Percentiles rank a stretch among this genome's conserved stretches.
Evolutionary conservation across 352 stramenopile genomes (phyloP).

Genomic region (Phytophthora rubi): DNA sequence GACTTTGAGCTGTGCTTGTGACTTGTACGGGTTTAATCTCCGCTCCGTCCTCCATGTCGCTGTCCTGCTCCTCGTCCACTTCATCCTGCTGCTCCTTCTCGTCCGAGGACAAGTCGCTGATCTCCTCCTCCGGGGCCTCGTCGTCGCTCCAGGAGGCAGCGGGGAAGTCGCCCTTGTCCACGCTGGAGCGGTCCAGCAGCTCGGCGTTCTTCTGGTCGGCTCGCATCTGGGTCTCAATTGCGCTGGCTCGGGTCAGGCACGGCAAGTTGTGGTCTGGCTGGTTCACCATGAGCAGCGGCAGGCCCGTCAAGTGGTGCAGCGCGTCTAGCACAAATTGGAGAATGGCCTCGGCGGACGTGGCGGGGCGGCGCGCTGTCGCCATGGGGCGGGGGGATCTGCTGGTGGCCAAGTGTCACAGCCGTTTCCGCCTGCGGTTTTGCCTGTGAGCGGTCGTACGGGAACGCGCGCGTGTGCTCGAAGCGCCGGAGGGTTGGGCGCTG

Average conservation of each 20-base stretch:
- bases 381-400: slow-evolving; percentile 18
- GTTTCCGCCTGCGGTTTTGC: slow-evolving; percentile 38
- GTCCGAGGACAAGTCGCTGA: slow-evolving; percentile 34
- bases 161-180: slow-evolving; percentile 10
- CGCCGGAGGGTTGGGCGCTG: slow-evolving; percentile 18
- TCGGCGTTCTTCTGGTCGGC: slow-evolving; percentile 41
- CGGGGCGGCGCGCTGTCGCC: slow-evolving; percentile 6
- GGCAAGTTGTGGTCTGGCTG: slow-evolving; percentile 35
- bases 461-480: slow-evolving; percentile 24
- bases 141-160: slow-evolving; percentile 29
- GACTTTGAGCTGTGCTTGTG: slow-evolving; percentile 22
- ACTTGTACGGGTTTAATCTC: slow-evolving; percentile 2
- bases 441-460: slow-evolving; percentile 28
- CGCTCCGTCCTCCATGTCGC: slow-evolving; percentile 2
- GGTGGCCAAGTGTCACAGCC: slow-evolving; percentile 33
- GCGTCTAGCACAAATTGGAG: slow-evolving; percentile 43
- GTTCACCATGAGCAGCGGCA: slow-evolving; percentile 44
- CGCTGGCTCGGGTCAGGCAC: slow-evolving; percentile 21
- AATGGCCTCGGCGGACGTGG: slow-evolving; percentile 34
- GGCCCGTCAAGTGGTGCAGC: slow-evolving; percentile 35
- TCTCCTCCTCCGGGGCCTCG: slow-evolving; percentile 40
- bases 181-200: slow-evolving; percentile 19
- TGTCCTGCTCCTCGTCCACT: slow-evolving; percentile 7
- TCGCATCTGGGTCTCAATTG: slow-evolving; percentile 30
- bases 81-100: slow-evolving; percentile 19